Conservation (phyloP, 768 basidiomycete species). For the Piloderma croceum region DNA sequence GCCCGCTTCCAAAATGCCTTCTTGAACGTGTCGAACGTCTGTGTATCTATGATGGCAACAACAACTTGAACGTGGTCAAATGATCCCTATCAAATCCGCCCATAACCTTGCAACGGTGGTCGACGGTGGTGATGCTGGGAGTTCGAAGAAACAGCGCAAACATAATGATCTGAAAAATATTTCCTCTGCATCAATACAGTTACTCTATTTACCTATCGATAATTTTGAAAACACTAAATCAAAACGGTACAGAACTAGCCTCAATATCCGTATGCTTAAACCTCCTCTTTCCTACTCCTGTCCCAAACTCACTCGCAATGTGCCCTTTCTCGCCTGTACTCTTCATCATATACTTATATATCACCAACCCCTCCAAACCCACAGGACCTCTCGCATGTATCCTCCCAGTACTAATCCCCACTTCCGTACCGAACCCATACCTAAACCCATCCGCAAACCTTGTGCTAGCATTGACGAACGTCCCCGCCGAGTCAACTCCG, state of each 20-base stretch:
- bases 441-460: constrained; percentile 95
- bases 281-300: constrained; percentile 58
- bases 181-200: too few species aligned
- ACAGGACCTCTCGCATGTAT: constrained; percentile 97
- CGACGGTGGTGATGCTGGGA: too few species aligned
- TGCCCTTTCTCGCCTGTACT: constrained; percentile 74
- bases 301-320: constrained; percentile 81
- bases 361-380: constrained; percentile 87
- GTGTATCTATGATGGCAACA: too few species aligned
- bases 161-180: too few species aligned
- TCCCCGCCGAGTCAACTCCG: constrained; percentile 87
- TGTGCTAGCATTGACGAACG: constrained; percentile 92
- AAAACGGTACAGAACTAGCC: constrained; percentile 44
- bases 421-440: constrained; percentile 96
- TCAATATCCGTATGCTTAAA: constrained; percentile 60
- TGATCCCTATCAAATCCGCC: too few species aligned
- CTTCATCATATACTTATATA: constrained; percentile 92
- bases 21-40: too few species aligned
- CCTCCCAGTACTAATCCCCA: constrained; percentile 93
- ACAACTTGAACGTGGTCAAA: too few species aligned
- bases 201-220: too few species aligned
- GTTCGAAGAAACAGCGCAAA: too few species aligned
- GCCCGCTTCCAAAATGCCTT: too few species aligned
- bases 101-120: too few species aligned
- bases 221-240: constrained; percentile 4